phyloP scores from a whole-genome alignment of 768 basidiomycete species.

The Tylopilus plumbeoviolaceoides region DNA sequence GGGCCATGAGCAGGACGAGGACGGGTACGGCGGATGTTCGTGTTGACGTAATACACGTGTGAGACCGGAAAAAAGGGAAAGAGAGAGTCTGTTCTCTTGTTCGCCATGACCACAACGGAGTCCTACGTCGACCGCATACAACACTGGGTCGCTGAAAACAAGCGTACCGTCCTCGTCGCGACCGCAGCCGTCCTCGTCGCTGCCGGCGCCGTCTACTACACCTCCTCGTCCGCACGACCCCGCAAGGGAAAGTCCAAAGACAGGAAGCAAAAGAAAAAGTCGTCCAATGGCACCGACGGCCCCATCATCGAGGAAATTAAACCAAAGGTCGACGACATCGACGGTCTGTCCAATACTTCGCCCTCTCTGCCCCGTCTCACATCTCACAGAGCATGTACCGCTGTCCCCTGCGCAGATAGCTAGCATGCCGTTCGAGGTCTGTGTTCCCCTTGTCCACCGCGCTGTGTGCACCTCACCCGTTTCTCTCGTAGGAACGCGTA shows the following conservation, averaged over 20 bases:
- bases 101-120: conserved; percentile 23
- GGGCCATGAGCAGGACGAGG: conserved; percentile 1
- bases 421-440: conserved; percentile 55
- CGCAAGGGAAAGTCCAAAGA: conserved; percentile 48
- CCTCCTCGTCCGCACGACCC: conserved; percentile 35
- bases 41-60: conserved; percentile 32
- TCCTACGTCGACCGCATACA: conserved; percentile 60
- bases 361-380: conserved; percentile 1
- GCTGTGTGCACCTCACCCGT: conserved; percentile 8
- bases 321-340: conserved; percentile 38
- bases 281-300: conserved; percentile 55
- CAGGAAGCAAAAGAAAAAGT: conserved; percentile 48
- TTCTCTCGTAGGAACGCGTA: conserved; percentile 51
- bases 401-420: conserved; percentile 54
- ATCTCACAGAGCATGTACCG: conserved; percentile 35
- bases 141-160: conserved; percentile 72
- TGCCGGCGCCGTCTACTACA: conserved; percentile 72
- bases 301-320: conserved; percentile 78
- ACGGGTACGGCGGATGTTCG: conserved; percentile 27
- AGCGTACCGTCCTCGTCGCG: conserved; percentile 67
- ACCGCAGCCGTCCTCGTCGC: conserved; percentile 69
- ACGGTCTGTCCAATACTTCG: conserved; percentile 23
- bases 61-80: neutral
- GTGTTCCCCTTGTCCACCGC: conserved; percentile 8
- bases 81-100: too few species aligned